Percentiles rank a stretch among this genome's conserved stretches.
phyloP scores from a whole-genome alignment of 768 basidiomycete genomes.

The Tulasnella sp. region DNA sequence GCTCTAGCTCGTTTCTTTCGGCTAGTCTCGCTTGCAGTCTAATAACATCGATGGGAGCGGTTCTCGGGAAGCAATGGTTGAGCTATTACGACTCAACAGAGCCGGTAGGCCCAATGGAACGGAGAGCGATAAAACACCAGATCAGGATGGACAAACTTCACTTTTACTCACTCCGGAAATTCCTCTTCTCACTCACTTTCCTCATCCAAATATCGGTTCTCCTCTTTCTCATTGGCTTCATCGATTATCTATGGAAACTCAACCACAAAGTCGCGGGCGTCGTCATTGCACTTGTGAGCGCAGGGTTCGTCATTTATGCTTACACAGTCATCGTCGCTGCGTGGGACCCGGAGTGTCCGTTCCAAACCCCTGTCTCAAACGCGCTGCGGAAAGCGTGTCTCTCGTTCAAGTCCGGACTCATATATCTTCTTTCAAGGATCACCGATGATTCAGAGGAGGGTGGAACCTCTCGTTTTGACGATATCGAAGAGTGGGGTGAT shows the following conservation, averaged over 20 bases:
- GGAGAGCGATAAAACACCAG: background rate
- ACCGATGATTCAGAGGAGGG: no score
- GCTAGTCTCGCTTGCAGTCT: slow-evolving; percentile 2
- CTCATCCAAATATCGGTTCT: background rate
- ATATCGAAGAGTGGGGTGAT: no score
- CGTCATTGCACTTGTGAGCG: background rate
- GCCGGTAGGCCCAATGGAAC: background rate
- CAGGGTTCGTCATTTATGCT: background rate
- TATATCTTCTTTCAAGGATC: no score
- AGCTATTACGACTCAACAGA: background rate
- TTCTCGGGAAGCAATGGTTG: slow-evolving; percentile 4
- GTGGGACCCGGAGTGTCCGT: background rate
- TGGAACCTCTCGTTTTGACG: no score
- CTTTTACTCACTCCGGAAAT: background rate
- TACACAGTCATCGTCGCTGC: background rate
- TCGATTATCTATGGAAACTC: background rate
- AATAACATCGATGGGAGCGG: background rate
- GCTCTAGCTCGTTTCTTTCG: background rate
- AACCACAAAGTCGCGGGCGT: background rate
- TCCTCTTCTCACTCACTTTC: background rate
- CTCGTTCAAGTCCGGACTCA: no score
- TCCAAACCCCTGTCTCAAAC: background rate
- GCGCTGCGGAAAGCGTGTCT: no score
- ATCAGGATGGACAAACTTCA: background rate
- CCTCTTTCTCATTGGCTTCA: background rate